Base-by-base conservation (phyloP, 2,329 filamentous ascomycete species). In the Aureobasidium sp. region DNA sequence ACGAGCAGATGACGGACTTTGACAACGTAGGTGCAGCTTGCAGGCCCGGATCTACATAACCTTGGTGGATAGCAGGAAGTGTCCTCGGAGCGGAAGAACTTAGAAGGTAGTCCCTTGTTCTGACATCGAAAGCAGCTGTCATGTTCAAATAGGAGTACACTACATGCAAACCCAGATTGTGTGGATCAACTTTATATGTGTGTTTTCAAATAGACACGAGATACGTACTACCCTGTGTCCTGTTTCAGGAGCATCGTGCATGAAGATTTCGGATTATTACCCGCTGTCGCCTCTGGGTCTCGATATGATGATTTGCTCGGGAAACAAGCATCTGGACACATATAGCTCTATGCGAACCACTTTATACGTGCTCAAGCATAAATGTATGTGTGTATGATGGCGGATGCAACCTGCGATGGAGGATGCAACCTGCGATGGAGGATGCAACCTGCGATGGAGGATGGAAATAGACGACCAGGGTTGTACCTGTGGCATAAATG, bases 81-180 rank as follows among this genome's bases (percentile, higher is more conserved):
- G 31, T 37, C 49, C 36, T 55, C 51, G 51, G 51, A 42, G 37
- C 37, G 51, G 49, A 9, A 55, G 36, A 34, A 34, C 31, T 34
- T 34, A 11, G 9, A 34, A 34, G 11, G 31, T 6, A 31, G 7
- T 20, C 22, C 25, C 14, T 27, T 9, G 6, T 41, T 39, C 51
- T 55, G 51, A 55, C 51, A 55, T 55, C 31, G 51, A 55, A 55
- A 42, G 20, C 37, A 6, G n/a, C 36, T 55, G 51, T 55, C 51
- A 55, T 55, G 37, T 15, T 12, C 7, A 17, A 11, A 42, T 29
- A 42, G 36, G 25, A 42, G 17, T 41, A 31, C 49, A 9, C 36
- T 41, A 27, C 49, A 17, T 2, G 8, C 4, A 5, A 12, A 42
- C 8, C 51, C n/a, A 42, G 37, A 55, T 41, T 25, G 8, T 31